These are phyloP conservation scores for Bruguiera parviflora DNA, from an alignment of 345 rosid genomes.

Conservation along the genomic window DNA sequence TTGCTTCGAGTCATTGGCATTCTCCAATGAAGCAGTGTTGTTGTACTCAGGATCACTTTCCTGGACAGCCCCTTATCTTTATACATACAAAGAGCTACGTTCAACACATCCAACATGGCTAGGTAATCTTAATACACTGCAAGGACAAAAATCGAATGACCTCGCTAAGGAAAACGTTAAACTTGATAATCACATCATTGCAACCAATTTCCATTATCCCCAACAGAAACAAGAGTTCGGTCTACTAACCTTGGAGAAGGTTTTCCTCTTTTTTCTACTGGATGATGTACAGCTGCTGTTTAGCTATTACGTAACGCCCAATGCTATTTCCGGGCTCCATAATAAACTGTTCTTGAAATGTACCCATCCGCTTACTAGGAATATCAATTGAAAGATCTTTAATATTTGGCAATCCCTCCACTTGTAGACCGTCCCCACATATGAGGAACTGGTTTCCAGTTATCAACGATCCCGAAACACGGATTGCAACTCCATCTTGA, in stretches of 20 bases:
- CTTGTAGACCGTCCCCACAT: constrained; percentile 91
- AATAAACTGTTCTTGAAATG: constrained; percentile 78
- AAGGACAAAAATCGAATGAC: no score
- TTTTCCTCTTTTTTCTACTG: constrained; percentile 11
- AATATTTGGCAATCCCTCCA: constrained; percentile 79
- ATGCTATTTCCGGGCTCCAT: constrained; percentile 57
- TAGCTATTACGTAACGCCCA: constrained; percentile 57
- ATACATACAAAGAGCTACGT: no score
- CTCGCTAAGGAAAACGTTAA: no score
- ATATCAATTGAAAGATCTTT: constrained; percentile 80
- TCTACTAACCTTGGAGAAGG: constrained; percentile 11
- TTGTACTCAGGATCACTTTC: no score
- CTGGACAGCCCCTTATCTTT: no score
- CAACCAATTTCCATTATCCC: no score
- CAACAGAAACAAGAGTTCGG: not conserved
- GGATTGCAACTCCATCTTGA: constrained; percentile 66
- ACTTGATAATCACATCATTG: no score
- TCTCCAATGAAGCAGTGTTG: no score
- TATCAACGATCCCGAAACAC: constrained; percentile 81
- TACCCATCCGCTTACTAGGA: constrained; percentile 70
- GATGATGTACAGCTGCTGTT: constrained; percentile 71
- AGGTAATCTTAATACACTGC: no score
- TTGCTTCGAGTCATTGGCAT: no score
- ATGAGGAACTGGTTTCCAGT: constrained; percentile 83
- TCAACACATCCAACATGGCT: no score